Percentiles rank a stretch among this genome's conserved stretches.
phyloP scores from a whole-genome alignment of 192 early-diverging fungal genomes.

The Coemansia sp. region DNA sequence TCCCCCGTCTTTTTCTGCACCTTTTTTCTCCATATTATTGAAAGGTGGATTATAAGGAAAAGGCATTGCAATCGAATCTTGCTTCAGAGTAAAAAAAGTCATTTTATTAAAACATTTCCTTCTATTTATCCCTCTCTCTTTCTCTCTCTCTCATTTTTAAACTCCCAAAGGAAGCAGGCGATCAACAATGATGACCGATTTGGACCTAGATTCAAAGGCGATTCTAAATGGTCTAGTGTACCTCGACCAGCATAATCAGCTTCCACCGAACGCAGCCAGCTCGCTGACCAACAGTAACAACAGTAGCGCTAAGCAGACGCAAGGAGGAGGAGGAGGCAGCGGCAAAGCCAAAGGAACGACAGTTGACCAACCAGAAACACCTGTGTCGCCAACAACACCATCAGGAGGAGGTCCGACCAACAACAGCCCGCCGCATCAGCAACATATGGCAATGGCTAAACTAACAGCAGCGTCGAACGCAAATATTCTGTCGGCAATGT shows the following conservation, averaged over 20 bases:
- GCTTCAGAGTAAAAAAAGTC: not conserved
- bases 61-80: too few relatives aligned
- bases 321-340: not conserved
- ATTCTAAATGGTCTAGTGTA: conserved; percentile 53
- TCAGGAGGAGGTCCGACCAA: not conserved
- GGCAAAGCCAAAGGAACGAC: not conserved
- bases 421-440: not conserved
- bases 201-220: conserved; percentile 54
- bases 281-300: conserved; percentile 12
- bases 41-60: too few relatives aligned
- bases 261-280: conserved; percentile 33
- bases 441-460: not conserved
- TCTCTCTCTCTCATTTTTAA: not conserved
- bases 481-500: conserved; percentile 14
- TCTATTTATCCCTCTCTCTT: not conserved
- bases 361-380: not conserved
- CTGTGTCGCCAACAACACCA: not conserved
- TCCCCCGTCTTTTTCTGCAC: not conserved
- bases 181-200: conserved; percentile 47
- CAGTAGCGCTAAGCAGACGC: not conserved
- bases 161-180: not conserved
- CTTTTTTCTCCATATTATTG: not conserved
- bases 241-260: conserved; percentile 46
- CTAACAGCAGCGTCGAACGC: conserved; percentile 7
- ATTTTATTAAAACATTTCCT: not conserved